Evolutionary conservation across 2,329 filamentous ascomycete genomes (phyloP).

Genomic region (Diplodia corticola): DNA sequence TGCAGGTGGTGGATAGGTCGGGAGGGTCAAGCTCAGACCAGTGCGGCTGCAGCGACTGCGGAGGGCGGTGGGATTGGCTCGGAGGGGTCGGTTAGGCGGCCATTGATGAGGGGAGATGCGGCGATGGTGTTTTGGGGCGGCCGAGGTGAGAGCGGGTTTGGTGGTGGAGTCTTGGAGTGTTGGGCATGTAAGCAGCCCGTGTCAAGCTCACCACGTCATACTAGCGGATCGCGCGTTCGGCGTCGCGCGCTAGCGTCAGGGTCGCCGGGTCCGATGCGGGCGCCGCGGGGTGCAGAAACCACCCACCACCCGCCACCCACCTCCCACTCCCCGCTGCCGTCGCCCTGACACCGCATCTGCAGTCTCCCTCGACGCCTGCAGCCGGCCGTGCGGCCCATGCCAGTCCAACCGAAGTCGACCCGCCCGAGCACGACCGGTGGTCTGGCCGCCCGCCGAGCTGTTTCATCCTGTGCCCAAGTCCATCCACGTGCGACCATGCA

Average conservation of each 20-base stretch:
- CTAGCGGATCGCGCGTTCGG: background rate
- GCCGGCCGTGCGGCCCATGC: background rate
- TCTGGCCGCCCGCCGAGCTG: background rate
- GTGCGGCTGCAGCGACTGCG: background rate
- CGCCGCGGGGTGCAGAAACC: background rate
- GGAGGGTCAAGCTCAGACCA: background rate
- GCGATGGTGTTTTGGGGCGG: background rate
- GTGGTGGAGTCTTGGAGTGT: background rate
- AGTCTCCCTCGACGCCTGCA: background rate
- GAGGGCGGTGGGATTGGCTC: background rate
- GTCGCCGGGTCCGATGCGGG: background rate
- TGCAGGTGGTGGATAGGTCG: background rate
- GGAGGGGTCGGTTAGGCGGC: background rate
- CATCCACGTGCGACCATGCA: background rate
- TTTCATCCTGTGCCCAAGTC: conserved; percentile 9
- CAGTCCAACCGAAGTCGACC: background rate
- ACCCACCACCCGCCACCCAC: background rate
- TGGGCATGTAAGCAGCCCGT: background rate
- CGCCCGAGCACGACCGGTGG: background rate
- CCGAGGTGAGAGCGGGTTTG: background rate
- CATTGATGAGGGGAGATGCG: background rate
- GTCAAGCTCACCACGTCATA: conserved; percentile 15
- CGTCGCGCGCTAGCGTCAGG: background rate
- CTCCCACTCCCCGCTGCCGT: background rate
- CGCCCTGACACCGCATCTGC: background rate